phyloP scores from a whole-genome alignment of 495 filamentous ascomycete species.

The Gamarada debralockiae region DNA sequence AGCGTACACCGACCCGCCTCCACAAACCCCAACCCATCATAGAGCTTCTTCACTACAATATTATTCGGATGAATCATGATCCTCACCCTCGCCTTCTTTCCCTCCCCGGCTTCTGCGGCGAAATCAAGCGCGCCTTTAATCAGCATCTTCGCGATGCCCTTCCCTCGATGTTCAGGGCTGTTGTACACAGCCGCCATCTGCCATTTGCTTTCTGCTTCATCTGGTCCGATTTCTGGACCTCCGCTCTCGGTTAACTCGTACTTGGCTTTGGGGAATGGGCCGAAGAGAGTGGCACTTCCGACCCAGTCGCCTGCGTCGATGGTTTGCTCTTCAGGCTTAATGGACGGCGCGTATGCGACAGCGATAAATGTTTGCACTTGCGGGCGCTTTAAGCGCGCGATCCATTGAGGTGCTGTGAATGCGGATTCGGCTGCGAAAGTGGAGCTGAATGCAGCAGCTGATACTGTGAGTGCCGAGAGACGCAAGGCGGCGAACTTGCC shows the following conservation, averaged over 20 bases:
- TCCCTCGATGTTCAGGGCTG: slow-evolving; percentile 28
- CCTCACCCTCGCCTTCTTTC: slow-evolving; percentile 20
- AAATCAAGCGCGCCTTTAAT: slow-evolving; percentile 30
- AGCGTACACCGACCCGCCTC: slow-evolving; percentile 29
- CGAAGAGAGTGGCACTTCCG: slow-evolving; percentile 32
- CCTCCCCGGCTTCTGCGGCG: slow-evolving; percentile 18
- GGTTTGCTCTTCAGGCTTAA: not conserved
- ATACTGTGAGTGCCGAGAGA: slow-evolving; percentile 20
- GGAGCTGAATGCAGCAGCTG: slow-evolving; percentile 31
- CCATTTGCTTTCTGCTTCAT: slow-evolving; percentile 30
- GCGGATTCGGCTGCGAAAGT: slow-evolving; percentile 32
- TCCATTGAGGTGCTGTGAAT: slow-evolving; percentile 28
- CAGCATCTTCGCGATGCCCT: slow-evolving; percentile 31
- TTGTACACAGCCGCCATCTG: slow-evolving; percentile 36
- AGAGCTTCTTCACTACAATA: slow-evolving; percentile 27
- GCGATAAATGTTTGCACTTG: slow-evolving; percentile 30
- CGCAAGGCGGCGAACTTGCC: slow-evolving; percentile 30
- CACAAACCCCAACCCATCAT: slow-evolving; percentile 30
- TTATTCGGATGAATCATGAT: slow-evolving; percentile 33
- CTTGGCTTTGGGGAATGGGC: slow-evolving; percentile 20
- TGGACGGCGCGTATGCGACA: slow-evolving; percentile 23
- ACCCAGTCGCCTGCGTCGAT: slow-evolving; percentile 26
- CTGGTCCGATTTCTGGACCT: slow-evolving; percentile 13
- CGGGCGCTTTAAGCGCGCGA: slow-evolving; percentile 17
- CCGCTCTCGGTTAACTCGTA: slow-evolving; percentile 25